These are phyloP conservation scores for Phanerochaete carnosa DNA, from an alignment of 768 basidiomycete genomes.

Conservation along the genomic window DNA sequence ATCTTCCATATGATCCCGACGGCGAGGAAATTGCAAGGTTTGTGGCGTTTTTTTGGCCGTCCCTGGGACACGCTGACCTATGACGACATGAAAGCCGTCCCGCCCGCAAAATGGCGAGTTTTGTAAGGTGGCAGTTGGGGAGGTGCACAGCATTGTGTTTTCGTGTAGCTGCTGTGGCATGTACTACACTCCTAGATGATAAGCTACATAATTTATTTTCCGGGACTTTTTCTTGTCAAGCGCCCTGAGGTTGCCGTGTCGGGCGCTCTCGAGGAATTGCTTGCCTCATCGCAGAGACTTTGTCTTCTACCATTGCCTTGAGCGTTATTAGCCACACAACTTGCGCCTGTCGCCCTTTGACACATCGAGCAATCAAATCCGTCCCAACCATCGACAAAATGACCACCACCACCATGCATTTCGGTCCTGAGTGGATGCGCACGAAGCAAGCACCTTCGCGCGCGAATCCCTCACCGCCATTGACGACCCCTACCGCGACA, in stretches of 20 bases:
- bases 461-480: conserved; percentile 56
- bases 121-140: conserved; percentile 16
- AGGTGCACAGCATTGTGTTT: not conserved
- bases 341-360: not conserved
- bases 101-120: conserved; percentile 70
- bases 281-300: not conserved
- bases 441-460: conserved; percentile 61
- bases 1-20: conserved; percentile 79
- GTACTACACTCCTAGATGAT: not conserved
- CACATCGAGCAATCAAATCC: not conserved
- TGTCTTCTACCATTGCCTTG: conserved; percentile 8
- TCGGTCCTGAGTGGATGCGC: conserved; percentile 93
- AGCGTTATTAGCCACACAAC: not conserved
- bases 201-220: not conserved
- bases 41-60: conserved; percentile 23
- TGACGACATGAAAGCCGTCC: conserved; percentile 46
- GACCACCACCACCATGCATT: conserved; percentile 74
- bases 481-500: conserved; percentile 34
- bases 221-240: conserved; percentile 1
- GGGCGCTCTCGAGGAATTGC: conserved; percentile 7
- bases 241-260: conserved; percentile 10
- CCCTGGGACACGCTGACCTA: not conserved
- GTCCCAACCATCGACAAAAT: conserved; percentile 31
- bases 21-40: conserved; percentile 83
- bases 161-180: not conserved